Conservation (phyloP, 108 stramenopile species). For the Cylindrotheca fusiformis region DNA sequence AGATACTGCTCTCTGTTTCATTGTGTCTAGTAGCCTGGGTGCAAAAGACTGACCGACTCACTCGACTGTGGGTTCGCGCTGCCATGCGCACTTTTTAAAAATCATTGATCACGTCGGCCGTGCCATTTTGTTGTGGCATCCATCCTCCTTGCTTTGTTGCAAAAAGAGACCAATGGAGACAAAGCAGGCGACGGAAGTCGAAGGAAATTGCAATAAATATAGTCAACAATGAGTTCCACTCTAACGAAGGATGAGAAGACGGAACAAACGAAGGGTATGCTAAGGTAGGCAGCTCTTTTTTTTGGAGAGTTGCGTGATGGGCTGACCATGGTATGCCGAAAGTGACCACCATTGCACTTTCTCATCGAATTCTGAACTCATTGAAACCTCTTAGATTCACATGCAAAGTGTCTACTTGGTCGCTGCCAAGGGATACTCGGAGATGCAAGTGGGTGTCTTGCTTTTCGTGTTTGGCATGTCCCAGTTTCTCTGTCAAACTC, state of each 20-base stretch:
- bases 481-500: slow-evolving; percentile 87
- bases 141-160: too few relatives aligned
- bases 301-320: slow-evolving; percentile 89
- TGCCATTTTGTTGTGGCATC: too few relatives aligned
- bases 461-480: slow-evolving; percentile 90
- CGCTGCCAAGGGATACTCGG: slow-evolving; percentile 73
- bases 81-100: too few relatives aligned
- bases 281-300: slow-evolving; percentile 79
- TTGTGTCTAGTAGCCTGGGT: too few relatives aligned
- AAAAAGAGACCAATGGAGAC: too few relatives aligned
- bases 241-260: slow-evolving; percentile 22
- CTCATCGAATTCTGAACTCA: not conserved
- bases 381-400: slow-evolving; percentile 63
- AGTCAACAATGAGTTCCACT: not conserved
- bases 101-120: too few relatives aligned
- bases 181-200: not conserved
- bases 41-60: too few relatives aligned
- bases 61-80: too few relatives aligned
- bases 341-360: not conserved
- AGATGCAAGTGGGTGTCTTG: slow-evolving; percentile 84
- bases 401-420: slow-evolving; percentile 90
- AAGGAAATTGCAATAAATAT: not conserved
- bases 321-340: slow-evolving; percentile 67
- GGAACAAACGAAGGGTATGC: slow-evolving; percentile 21
- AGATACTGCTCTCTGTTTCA: too few relatives aligned